Conservation (phyloP, 2,329 filamentous ascomycete genomes). For the Microascus cirrosus region DNA sequence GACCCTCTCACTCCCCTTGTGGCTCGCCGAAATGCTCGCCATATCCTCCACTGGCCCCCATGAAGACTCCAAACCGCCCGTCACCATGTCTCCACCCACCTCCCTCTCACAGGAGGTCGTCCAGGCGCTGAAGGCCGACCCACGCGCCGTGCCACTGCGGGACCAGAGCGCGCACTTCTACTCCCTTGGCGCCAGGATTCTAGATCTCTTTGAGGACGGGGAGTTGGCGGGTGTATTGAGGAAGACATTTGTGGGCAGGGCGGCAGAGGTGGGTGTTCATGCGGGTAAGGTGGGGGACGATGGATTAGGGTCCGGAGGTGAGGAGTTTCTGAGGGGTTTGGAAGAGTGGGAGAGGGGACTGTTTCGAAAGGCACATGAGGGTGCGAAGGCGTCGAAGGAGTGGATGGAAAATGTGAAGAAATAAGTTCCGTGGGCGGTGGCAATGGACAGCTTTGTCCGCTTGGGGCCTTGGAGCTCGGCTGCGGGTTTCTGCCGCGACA, state of each 20-base stretch:
- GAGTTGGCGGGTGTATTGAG: conserved; percentile 65
- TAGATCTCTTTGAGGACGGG: conserved; percentile 79
- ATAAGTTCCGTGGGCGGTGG: neutral
- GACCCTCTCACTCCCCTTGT: conserved; percentile 73
- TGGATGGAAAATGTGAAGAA: conserved; percentile 53
- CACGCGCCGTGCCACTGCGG: conserved; percentile 72
- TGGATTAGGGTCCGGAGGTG: conserved; percentile 39
- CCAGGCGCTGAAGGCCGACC: conserved; percentile 84
- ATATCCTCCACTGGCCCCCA: conserved; percentile 40
- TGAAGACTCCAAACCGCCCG: conserved; percentile 43
- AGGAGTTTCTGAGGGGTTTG: conserved; percentile 76
- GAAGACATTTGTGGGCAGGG: conserved; percentile 71
- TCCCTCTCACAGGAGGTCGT: conserved; percentile 70
- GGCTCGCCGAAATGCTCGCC: conserved; percentile 90
- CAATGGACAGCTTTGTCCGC: neutral
- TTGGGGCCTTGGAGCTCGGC: neutral
- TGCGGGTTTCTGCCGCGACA: neutral
- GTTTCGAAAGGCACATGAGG: conserved; percentile 65
- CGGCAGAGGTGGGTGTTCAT: conserved; percentile 76
- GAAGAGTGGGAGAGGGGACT: conserved; percentile 81
- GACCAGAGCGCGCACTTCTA: conserved; percentile 83
- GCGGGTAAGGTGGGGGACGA: conserved; percentile 74
- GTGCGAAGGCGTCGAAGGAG: conserved; percentile 55
- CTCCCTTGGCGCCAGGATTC: conserved; percentile 68
- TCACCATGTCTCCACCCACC: conserved; percentile 71